Base-by-base conservation (phyloP, 306 rosid species). In the Cucumis hystrix region DNA sequence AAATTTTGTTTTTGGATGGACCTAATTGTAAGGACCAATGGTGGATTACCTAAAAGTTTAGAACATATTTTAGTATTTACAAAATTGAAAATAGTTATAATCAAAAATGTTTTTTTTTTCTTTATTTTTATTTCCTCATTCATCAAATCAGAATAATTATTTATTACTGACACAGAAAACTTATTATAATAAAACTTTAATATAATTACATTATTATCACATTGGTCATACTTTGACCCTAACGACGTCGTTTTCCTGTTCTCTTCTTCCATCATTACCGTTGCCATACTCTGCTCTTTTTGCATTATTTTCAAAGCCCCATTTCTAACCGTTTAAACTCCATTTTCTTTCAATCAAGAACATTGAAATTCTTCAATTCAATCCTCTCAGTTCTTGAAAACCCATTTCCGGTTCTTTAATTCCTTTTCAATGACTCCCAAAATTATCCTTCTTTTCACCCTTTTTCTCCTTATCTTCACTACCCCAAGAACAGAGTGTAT, bases 291-390 rank as follows among this genome's bases (percentile, higher is more conserved):
- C 68, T 21, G 65, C 18, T 74, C 21, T 2, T 18, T 33, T 33
- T 47, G 6, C 13, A 39, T 69, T 69, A 18, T 23, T 52, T 72
- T 79, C 67, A 20, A 70, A 16, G 2, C 30, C 43, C 61, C n/a
- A 58, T 76, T 79, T 67, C 82, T 65, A 64, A 80, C 86, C 82
- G 83, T 83, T 72, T 74, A 33, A 73, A 65, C 54, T 45, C 66
- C 73, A 76, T 75, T 60, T 59, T 59, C 73, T 61, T 40, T 51
- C 72, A 6, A 30, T 62, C 62, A 30, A 77, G 52, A 66, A 40
- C 73, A 16, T 66, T 40, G 15, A 4, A 6, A 16, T 17, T 40
- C 40, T 15, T 61, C 41, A 67, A 43, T 64, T 25, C 75, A 70
- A 47, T 47, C 75, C 39, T 70, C 59, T 21, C 58, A 23, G 37